A percentile compares a stretch with the other conserved stretches of the same genome.
These are phyloP conservation scores for Cryptosporidium ubiquitum DNA, from an alignment of 169 alveolate genomes.

Conservation along the genomic window DNA sequence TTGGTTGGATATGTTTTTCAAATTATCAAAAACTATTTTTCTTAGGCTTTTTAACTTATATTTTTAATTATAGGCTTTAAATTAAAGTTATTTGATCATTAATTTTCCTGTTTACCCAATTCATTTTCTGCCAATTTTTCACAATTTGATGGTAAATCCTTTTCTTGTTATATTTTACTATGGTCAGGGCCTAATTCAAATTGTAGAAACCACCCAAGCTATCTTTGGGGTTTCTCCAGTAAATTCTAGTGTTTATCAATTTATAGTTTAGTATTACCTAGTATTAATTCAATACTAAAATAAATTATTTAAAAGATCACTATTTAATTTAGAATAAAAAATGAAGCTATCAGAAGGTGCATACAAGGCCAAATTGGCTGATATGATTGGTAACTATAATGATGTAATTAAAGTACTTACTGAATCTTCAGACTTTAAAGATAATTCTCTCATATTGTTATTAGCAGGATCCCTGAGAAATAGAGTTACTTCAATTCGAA, in stretches of 20 bases:
- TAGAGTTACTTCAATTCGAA: slow-evolving; percentile 58
- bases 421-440: slow-evolving; percentile 55
- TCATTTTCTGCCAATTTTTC: not conserved
- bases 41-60: not conserved
- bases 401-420: slow-evolving; percentile 59
- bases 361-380: slow-evolving; percentile 55
- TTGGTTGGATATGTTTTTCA: slow-evolving; percentile 31
- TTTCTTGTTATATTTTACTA: not conserved
- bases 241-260: not conserved
- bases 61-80: slow-evolving; percentile 13
- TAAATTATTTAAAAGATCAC: not conserved
- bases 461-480: slow-evolving; percentile 67
- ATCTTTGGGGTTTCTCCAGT: too few species aligned
- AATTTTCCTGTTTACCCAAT: not conserved
- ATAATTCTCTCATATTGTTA: slow-evolving; percentile 41
- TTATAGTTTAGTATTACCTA: not conserved
- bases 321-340: too few species aligned
- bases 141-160: not conserved
- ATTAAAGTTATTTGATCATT: not conserved
- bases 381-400: slow-evolving; percentile 53
- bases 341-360: slow-evolving; percentile 65
- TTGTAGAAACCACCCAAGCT: not conserved
- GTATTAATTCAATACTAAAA: not conserved
- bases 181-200: not conserved
- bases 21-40: slow-evolving; percentile 19